Percentiles rank a stretch among this genome's conserved stretches.
Evolutionary conservation across 805 yeast species (phyloP).

Genomic region (Priceomyces melissophilus): DNA sequence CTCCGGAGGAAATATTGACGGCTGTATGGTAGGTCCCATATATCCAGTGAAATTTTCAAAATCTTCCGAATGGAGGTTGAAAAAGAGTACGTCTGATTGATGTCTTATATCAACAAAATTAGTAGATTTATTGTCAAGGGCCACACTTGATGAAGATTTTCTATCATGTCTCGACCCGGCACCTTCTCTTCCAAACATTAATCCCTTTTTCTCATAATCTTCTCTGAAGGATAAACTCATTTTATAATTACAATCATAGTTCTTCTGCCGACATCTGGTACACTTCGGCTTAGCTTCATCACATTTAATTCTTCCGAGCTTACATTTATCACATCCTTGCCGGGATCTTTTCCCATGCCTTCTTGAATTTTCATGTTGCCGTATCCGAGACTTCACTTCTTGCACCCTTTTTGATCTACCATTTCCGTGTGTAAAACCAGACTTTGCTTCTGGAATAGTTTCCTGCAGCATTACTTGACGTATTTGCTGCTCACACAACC

Average conservation of each 20-base stretch:
- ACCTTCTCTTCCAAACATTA: slow-evolving; percentile 26
- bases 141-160: slow-evolving; percentile 1
- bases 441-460: too few relatives aligned
- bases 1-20: slow-evolving; percentile 23
- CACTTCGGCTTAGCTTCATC: slow-evolving; percentile 26
- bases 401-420: too few relatives aligned
- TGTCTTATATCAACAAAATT: slow-evolving; percentile 12
- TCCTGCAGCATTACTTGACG: too few relatives aligned
- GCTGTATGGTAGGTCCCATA: slow-evolving; percentile 11
- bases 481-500: too few relatives aligned
- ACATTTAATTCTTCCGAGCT: slow-evolving; percentile 19
- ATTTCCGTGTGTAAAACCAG: too few relatives aligned
- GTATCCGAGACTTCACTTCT: too few relatives aligned
- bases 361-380: too few relatives aligned
- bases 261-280: slow-evolving; percentile 14
- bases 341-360: slow-evolving; percentile 12
- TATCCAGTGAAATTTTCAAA: background rate
- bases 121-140: slow-evolving; percentile 10
- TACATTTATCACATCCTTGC: slow-evolving; percentile 23
- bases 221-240: slow-evolving; percentile 22
- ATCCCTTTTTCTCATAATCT: slow-evolving; percentile 22
- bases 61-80: too few relatives aligned
- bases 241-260: slow-evolving; percentile 17
- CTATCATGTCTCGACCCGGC: slow-evolving; percentile 17
- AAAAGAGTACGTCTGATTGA: too few relatives aligned